Evolutionary conservation across 441 rosid genomes (phyloP).

Genomic region (Gossypium laxum): DNA sequence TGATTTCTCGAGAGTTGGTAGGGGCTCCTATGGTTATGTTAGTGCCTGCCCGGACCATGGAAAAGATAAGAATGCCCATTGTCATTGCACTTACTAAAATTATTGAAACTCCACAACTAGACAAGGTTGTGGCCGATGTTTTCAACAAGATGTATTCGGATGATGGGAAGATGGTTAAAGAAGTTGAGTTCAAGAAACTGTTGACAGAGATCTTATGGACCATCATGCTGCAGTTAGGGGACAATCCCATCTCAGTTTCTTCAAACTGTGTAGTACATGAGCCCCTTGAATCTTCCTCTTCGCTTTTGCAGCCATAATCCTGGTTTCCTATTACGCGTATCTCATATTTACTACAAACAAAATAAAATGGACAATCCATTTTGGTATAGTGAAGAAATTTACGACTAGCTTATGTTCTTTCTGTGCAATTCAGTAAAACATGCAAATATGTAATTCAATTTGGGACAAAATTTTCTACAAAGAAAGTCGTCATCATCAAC

Average conservation of each 20-base stretch:
- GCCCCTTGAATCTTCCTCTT: slow-evolving; percentile 52
- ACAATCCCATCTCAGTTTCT: slow-evolving; percentile 53
- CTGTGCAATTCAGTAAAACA: too few relatives aligned
- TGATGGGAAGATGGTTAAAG: slow-evolving; percentile 65
- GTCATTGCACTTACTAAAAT: background rate
- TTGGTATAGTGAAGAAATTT: too few relatives aligned
- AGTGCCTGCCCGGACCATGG: too few relatives aligned
- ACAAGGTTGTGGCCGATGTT: slow-evolving; percentile 41
- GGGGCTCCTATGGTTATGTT: too few relatives aligned
- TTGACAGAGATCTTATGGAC: slow-evolving; percentile 61
- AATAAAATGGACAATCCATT: too few relatives aligned
- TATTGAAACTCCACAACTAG: slow-evolving; percentile 43
- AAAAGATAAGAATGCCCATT: background rate
- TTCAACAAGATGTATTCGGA: slow-evolving; percentile 53
- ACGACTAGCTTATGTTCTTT: too few relatives aligned
- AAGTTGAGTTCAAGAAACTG: slow-evolving; percentile 74
- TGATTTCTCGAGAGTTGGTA: too few relatives aligned
- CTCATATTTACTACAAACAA: background rate
- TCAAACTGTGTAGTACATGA: slow-evolving; percentile 84
- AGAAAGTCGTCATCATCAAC: background rate
- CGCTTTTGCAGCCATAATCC: slow-evolving; percentile 41
- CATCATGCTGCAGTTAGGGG: slow-evolving; percentile 76
- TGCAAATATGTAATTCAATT: too few relatives aligned
- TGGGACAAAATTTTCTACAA: too few relatives aligned
- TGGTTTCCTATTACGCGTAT: background rate